Percentiles rank a stretch among this genome's conserved stretches.
These are phyloP conservation scores for Aspergillus udagawae DNA, from an alignment of 2,329 filamentous ascomycete genomes.

Conservation along the genomic window DNA sequence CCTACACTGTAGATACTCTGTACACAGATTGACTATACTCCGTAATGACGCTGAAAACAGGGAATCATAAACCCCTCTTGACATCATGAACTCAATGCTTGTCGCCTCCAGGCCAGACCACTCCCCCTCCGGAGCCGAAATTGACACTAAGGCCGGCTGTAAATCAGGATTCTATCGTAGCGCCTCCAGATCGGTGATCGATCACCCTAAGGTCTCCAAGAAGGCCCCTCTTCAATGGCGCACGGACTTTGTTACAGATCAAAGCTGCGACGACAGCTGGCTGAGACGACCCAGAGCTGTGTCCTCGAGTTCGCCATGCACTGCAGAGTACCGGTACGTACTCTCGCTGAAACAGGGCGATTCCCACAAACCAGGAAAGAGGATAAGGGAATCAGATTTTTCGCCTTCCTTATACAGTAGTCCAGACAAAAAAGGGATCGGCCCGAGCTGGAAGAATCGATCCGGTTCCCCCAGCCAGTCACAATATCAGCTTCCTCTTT, in stretches of 20 bases:
- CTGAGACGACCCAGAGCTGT: background rate
- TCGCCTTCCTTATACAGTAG: background rate
- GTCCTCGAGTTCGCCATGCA: background rate
- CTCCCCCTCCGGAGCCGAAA: background rate
- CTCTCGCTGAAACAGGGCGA: background rate
- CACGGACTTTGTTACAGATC: background rate
- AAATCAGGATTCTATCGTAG: background rate
- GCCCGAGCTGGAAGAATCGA: background rate
- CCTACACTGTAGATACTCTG: background rate
- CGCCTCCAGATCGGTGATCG: background rate
- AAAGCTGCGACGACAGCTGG: background rate
- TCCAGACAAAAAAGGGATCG: constrained; percentile 4
- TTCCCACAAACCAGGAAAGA: background rate
- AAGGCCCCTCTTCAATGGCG: background rate
- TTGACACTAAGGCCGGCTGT: background rate
- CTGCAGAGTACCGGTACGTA: background rate
- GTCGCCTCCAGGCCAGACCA: background rate
- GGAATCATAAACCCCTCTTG: background rate
- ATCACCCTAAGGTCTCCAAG: background rate
- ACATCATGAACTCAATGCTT: background rate
- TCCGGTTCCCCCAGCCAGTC: constrained; percentile 6
- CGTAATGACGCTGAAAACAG: background rate
- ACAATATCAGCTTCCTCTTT: background rate
- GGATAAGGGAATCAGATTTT: background rate
- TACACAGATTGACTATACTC: background rate